Conservation (phyloP, 768 basidiomycete species). For the Boletus reticulatus region DNA sequence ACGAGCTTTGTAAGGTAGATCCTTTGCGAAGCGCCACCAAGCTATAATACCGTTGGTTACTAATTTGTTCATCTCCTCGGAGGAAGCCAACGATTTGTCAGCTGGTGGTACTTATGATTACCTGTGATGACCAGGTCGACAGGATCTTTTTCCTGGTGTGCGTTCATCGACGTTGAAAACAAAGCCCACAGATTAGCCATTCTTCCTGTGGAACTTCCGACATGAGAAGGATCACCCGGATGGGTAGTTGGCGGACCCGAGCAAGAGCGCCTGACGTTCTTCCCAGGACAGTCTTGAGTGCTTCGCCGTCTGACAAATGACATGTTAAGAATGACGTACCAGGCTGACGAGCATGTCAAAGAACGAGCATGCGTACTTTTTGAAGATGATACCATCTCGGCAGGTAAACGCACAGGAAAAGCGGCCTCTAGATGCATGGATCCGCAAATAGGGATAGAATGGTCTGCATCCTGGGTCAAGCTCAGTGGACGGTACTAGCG, state of each 20-base stretch:
- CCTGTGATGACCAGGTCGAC: no score
- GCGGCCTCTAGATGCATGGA: slow-evolving; percentile 42
- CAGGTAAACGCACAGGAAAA: slow-evolving; percentile 43
- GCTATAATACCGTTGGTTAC: no score
- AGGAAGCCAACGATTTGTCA: no score
- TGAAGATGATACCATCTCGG: slow-evolving; percentile 46
- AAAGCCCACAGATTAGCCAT: slow-evolving; percentile 73
- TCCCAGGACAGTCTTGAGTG: slow-evolving; percentile 36
- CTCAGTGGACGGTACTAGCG: not conserved
- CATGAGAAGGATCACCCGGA: slow-evolving; percentile 54
- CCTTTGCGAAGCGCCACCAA: no score
- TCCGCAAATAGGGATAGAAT: slow-evolving; percentile 17
- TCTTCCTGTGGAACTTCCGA: slow-evolving; percentile 39
- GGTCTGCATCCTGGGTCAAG: not conserved
- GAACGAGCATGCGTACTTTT: slow-evolving; percentile 29
- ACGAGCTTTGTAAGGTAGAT: no score
- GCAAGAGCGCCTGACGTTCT: slow-evolving; percentile 48
- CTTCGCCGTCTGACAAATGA: slow-evolving; percentile 33
- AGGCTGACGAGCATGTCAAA: not conserved
- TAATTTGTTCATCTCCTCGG: no score
- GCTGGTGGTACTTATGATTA: no score
- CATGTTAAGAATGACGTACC: not conserved
- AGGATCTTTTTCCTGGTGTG: slow-evolving; percentile 28
- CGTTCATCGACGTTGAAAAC: slow-evolving; percentile 42
- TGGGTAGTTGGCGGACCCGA: slow-evolving; percentile 27